Evolutionary conservation across 345 rosid species (phyloP).

Genomic region (Citrus sp.): DNA sequence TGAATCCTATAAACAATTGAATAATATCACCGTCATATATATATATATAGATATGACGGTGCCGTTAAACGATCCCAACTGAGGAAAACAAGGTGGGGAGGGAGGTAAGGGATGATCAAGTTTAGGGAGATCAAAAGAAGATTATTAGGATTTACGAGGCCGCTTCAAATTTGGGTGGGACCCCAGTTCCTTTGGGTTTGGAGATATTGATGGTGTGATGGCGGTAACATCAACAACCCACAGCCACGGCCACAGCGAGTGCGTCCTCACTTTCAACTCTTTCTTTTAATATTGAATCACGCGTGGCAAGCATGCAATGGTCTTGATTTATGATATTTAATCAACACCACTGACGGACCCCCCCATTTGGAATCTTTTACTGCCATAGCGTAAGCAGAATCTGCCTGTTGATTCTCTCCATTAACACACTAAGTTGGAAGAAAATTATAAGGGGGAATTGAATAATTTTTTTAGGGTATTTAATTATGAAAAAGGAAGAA

Average conservation of each 20-base stretch:
- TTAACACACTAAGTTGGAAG: background rate
- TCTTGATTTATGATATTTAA: background rate
- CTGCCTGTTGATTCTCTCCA: slow-evolving; percentile 15
- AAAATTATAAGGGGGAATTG: too few species aligned
- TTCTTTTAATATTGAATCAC: background rate
- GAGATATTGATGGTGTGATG: slow-evolving; percentile 16
- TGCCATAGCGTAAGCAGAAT: slow-evolving; percentile 20
- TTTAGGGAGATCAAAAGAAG: background rate
- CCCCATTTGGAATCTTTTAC: slow-evolving; percentile 21
- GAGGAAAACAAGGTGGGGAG: background rate
- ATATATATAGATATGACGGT: background rate
- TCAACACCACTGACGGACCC: background rate
- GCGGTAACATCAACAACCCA: background rate
- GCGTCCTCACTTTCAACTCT: background rate
- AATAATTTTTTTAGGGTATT: too few species aligned
- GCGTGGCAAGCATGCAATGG: slow-evolving; percentile 31
- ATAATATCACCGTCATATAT: background rate
- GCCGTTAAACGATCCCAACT: background rate
- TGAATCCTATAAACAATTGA: background rate
- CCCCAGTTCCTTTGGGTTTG: slow-evolving; percentile 27
- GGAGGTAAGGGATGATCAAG: background rate
- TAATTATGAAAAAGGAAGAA: background rate
- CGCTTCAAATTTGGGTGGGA: background rate
- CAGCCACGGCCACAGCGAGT: slow-evolving; percentile 9
- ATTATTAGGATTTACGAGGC: too few species aligned